Evolutionary conservation across 2,329 filamentous ascomycete genomes (phyloP).

Genomic region (Aspergillus viridinutans): DNA sequence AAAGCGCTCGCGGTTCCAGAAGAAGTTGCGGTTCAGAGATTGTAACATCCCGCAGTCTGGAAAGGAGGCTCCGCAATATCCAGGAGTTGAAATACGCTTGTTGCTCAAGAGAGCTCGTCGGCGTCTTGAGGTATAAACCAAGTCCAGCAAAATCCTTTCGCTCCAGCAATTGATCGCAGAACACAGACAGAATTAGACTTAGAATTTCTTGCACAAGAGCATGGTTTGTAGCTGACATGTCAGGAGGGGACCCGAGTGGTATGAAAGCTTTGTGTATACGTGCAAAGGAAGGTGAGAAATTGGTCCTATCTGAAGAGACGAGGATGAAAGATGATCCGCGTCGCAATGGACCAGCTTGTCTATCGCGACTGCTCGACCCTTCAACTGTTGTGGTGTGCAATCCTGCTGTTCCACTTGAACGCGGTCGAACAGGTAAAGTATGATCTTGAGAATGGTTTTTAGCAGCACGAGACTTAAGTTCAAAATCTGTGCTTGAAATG

Average conservation of each 20-base stretch:
- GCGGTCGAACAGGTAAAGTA: slow-evolving; percentile 76
- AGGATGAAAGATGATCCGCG: slow-evolving; percentile 90
- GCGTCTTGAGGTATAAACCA: slow-evolving; percentile 77
- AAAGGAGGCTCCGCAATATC: slow-evolving; percentile 69
- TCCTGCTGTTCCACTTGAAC: slow-evolving; percentile 62
- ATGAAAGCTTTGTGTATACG: slow-evolving; percentile 61
- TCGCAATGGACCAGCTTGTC: slow-evolving; percentile 61
- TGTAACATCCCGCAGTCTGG: slow-evolving; percentile 65
- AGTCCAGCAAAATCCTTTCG: slow-evolving; percentile 91
- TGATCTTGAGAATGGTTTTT: slow-evolving; percentile 79
- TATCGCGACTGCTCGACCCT: slow-evolving; percentile 42
- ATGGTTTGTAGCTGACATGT: slow-evolving; percentile 54
- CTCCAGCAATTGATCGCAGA: slow-evolving; percentile 77
- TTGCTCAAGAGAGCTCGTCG: slow-evolving; percentile 89
- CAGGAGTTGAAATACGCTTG: slow-evolving; percentile 95
- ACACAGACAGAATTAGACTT: slow-evolving; percentile 73
- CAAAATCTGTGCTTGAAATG: slow-evolving; percentile 74
- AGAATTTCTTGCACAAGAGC: slow-evolving; percentile 71
- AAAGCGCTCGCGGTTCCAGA: slow-evolving; percentile 76
- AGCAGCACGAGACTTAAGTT: slow-evolving; percentile 79
- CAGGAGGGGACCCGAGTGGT: slow-evolving; percentile 27
- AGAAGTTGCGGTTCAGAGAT: slow-evolving; percentile 68
- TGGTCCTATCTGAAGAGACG: slow-evolving; percentile 65
- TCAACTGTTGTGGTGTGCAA: slow-evolving; percentile 67
- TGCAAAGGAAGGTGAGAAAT: slow-evolving; percentile 55